phyloP scores from a whole-genome alignment of 371 early-diverging fungal species.

The Neoconidiobolus thromboides region DNA sequence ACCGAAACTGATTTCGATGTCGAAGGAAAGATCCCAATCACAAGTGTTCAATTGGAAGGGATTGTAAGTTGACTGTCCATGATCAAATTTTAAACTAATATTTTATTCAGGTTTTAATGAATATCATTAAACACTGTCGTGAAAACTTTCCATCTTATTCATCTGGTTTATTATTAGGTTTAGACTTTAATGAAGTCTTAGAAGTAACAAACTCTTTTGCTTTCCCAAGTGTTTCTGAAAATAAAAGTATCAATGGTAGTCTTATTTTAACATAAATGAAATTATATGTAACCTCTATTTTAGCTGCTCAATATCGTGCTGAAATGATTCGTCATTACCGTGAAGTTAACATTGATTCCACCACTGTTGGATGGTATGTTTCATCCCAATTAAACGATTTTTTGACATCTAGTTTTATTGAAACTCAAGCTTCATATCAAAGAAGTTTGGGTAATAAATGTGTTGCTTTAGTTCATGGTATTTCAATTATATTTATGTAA shows the following conservation, averaged over 20 bases:
- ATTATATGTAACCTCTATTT: neutral
- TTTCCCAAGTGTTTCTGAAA: constrained; percentile 38
- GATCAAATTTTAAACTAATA: too few species aligned
- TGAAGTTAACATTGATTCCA: constrained; percentile 84
- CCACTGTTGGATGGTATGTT: constrained; percentile 95
- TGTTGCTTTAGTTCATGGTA: constrained; percentile 72
- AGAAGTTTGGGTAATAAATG: constrained; percentile 59
- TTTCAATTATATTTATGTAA: neutral
- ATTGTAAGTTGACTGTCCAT: constrained; percentile 19
- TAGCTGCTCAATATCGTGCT: constrained; percentile 65
- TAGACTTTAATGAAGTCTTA: constrained; percentile 62
- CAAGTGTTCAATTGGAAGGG: constrained; percentile 33
- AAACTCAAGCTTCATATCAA: constrained; percentile 80
- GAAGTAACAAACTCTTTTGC: constrained; percentile 85
- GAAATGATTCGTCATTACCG: constrained; percentile 85
- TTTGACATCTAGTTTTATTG: constrained; percentile 75
- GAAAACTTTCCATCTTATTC: constrained; percentile 59
- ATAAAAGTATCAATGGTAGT: constrained; percentile 2
- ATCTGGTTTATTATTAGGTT: constrained; percentile 77
- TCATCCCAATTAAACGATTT: constrained; percentile 74
- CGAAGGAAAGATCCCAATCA: constrained; percentile 7
- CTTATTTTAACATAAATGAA: neutral
- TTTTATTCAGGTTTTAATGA: constrained; percentile 47
- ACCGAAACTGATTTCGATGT: neutral
- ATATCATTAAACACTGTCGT: constrained; percentile 90